Conservation (phyloP, 768 basidiomycete species). For the Phylloporus sp. region DNA sequence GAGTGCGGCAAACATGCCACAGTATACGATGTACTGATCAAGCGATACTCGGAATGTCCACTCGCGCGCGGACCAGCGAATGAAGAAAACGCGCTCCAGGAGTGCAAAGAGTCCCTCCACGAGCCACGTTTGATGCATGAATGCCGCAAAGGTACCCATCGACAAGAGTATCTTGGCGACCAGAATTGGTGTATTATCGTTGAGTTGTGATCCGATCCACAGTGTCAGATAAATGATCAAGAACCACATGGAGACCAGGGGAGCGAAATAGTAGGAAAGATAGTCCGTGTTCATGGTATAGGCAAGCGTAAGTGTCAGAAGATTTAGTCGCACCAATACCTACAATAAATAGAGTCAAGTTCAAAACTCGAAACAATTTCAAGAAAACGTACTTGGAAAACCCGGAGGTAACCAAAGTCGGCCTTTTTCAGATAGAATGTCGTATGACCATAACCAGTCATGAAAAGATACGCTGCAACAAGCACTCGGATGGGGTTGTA, state of each 20-base stretch:
- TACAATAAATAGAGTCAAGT: constrained; percentile 21
- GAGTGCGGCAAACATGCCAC: constrained; percentile 77
- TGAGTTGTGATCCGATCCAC: constrained; percentile 62
- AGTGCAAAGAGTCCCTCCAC: constrained; percentile 60
- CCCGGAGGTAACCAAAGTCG: constrained; percentile 74
- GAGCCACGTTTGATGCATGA: constrained; percentile 60
- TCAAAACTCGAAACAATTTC: not conserved
- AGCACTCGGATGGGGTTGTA: constrained; percentile 88
- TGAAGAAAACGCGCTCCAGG: constrained; percentile 61
- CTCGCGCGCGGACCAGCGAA: constrained; percentile 80
- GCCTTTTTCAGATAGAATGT: constrained; percentile 87
- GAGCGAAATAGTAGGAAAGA: constrained; percentile 86
- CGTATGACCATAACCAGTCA: constrained; percentile 91
- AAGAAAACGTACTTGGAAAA: constrained; percentile 54
- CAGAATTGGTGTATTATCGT: constrained; percentile 64
- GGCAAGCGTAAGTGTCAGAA: constrained; percentile 74
- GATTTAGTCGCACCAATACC: constrained; percentile 79
- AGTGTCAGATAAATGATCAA: constrained; percentile 81
- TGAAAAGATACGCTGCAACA: constrained; percentile 86
- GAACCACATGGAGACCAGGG: constrained; percentile 89
- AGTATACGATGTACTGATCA: constrained; percentile 86
- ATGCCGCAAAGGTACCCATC: constrained; percentile 54
- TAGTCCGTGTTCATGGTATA: constrained; percentile 93
- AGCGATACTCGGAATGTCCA: constrained; percentile 87
- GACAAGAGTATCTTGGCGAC: constrained; percentile 66